A percentile compares a stretch with the other conserved stretches of the same genome.
These are phyloP conservation scores for Daldinia sp. DNA, from an alignment of 2,329 filamentous ascomycete genomes.

Conservation along the genomic window DNA sequence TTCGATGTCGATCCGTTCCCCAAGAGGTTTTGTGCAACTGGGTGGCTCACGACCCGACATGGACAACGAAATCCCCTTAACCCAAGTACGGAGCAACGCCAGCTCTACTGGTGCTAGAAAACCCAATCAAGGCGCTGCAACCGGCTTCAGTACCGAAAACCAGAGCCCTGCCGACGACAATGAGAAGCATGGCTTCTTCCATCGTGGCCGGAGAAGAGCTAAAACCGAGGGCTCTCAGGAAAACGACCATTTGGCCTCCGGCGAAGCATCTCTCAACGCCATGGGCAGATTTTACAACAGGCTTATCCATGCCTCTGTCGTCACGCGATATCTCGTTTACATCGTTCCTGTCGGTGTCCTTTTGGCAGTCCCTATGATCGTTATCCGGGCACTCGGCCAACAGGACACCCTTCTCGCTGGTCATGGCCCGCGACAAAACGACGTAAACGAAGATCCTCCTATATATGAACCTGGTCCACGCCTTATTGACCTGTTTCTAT, in stretches of 20 bases:
- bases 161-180: conserved; percentile 48
- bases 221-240: conserved; percentile 52
- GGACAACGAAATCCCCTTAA: conserved; percentile 44
- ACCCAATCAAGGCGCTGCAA: conserved; percentile 50
- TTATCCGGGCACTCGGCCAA: conserved; percentile 58
- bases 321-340: conserved; percentile 74
- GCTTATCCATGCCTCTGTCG: conserved; percentile 68
- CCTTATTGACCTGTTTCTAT: conserved; percentile 70
- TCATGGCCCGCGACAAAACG: conserved; percentile 37
- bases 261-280: conserved; percentile 66
- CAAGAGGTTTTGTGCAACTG: conserved; percentile 44
- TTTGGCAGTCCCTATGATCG: conserved; percentile 68
- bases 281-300: conserved; percentile 73
- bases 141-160: conserved; percentile 46
- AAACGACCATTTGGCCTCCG: conserved; percentile 55
- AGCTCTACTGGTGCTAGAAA: conserved; percentile 64
- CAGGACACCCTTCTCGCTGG: conserved; percentile 51
- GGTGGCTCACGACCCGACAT: conserved; percentile 35
- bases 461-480: conserved; percentile 53
- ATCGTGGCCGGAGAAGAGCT: conserved; percentile 58
- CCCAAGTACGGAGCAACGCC: conserved; percentile 61
- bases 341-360: conserved; percentile 69
- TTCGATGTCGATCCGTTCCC: conserved; percentile 44
- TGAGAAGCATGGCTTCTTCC: conserved; percentile 59
- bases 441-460: conserved; percentile 20